Conservation (phyloP, 2,329 filamentous ascomycete genomes). For the Tothia fuscella region DNA sequence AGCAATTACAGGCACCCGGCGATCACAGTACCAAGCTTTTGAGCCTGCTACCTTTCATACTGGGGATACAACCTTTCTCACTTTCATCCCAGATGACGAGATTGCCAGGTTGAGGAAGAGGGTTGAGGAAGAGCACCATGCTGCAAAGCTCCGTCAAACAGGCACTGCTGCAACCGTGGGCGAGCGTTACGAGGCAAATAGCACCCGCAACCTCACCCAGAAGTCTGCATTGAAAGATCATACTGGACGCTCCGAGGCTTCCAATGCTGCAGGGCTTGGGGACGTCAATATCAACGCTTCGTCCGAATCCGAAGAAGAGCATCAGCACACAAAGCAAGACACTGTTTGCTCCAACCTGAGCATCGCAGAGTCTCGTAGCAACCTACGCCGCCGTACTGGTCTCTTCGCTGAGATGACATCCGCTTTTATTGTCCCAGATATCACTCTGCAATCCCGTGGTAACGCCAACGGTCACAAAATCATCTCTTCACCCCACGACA, state of each 20-base stretch:
- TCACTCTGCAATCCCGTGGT: conserved; percentile 35
- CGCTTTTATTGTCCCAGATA: conserved; percentile 52
- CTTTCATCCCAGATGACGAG: conserved; percentile 40
- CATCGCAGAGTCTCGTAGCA: conserved; percentile 21
- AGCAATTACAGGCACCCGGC: conserved; percentile 4
- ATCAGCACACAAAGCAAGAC: conserved; percentile 2
- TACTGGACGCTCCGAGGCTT: conserved; percentile 6
- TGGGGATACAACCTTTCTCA: conserved; percentile 40
- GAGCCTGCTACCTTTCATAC: conserved; percentile 3
- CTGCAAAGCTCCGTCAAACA: conserved; percentile 23
- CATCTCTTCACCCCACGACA: conserved; percentile 34
- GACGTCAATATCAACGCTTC: conserved; percentile 11
- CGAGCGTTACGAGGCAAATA: conserved; percentile 14
- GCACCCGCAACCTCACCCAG: background rate
- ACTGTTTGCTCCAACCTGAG: conserved; percentile 7
- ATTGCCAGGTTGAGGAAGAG: conserved; percentile 42
- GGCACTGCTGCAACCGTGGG: conserved; percentile 13
- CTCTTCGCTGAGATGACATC: conserved; percentile 44
- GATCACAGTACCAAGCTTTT: too few species aligned
- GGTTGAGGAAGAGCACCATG: conserved; percentile 42
- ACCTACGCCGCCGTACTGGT: conserved; percentile 36
- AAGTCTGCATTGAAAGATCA: conserved; percentile 4
- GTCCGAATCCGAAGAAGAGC: conserved; percentile 5
- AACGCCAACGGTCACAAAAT: conserved; percentile 15
- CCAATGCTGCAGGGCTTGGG: conserved; percentile 11